Base-by-base conservation (phyloP, 768 basidiomycete species). In the Lactarius vividus region DNA sequence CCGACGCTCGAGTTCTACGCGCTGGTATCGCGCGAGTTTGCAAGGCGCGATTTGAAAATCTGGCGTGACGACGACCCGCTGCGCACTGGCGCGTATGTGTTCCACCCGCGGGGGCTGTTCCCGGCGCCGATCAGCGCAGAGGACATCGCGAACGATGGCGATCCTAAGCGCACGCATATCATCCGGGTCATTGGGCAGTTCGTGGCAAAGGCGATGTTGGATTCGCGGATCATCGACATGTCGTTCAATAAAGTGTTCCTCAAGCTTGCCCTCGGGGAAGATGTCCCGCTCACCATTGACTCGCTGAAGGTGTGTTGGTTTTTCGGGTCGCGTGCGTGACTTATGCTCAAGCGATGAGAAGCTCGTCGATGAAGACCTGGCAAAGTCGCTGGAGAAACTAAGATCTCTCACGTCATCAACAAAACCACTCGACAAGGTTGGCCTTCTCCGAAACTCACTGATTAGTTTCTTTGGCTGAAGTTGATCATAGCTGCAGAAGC, bases 1-100 rank as follows among this genome's bases (percentile, higher is more conserved):
- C 97, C 97, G 8, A 98, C 97, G 29, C 82, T 98, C 28, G 97
- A 99, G 78, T 99, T 99, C 78, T 99, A 98, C 76, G 92, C 96
- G n/a, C 78, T 98, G 58, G 97, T 95, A 9, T 96, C 93, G 52
- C 91, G 88, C 72, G 97, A 98, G 76, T 98, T 98, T 75, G 94
- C 94, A 0, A 81, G 92, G 61, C 85, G 89, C 71, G 87, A 92
- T 66, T 79, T 98, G 70, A 91, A 91, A 77, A 83, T 98, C 35
- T 98, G 97, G 97, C 83, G 94, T 64, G 93, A 94, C 72, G 87
- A 88, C 2, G 94, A 97, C 66, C 72, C 77, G 67, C 77, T 82
- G 60, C 81, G 83, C 40, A 74, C 83, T 29, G 85, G 87, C 4
- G 74, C 81, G 1, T 92, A 94, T 75, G 97, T 98, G 0, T 83